These are phyloP conservation scores for Postia placenta DNA, from an alignment of 768 basidiomycete genomes.

Conservation along the genomic window DNA sequence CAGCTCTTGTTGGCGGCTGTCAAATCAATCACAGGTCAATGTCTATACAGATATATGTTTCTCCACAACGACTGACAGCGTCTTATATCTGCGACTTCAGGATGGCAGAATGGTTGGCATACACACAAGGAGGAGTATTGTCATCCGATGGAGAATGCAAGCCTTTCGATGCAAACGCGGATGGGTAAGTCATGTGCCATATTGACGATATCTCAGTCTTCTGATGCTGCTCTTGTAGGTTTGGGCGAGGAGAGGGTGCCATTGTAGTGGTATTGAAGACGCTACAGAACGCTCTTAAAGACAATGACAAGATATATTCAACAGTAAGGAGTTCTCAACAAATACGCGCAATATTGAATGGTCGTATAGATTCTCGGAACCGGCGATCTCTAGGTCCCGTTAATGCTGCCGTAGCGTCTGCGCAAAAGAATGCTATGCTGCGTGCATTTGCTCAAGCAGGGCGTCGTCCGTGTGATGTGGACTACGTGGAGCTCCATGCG, in stretches of 20 bases:
- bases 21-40: slow-evolving; percentile 35
- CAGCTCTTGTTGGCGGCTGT: slow-evolving; percentile 40
- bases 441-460: slow-evolving; percentile 29
- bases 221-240: slow-evolving; percentile 20
- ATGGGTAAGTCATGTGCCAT: slow-evolving; percentile 28
- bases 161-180: slow-evolving; percentile 36
- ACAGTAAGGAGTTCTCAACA: slow-evolving; percentile 22
- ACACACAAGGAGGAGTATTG: slow-evolving; percentile 33
- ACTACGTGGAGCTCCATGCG: slow-evolving; percentile 45
- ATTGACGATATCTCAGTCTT: neutral
- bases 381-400: slow-evolving; percentile 28
- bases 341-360: no score
- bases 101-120: slow-evolving; percentile 31
- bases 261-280: slow-evolving; percentile 35
- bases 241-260: slow-evolving; percentile 34
- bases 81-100: slow-evolving; percentile 20
- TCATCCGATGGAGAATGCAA: slow-evolving; percentile 38
- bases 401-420: slow-evolving; percentile 31
- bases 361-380: slow-evolving; percentile 33
- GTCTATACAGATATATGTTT: neutral
- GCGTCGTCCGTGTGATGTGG: slow-evolving; percentile 32
- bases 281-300: slow-evolving; percentile 30
- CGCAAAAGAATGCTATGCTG: slow-evolving; percentile 34
- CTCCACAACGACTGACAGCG: no score
- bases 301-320: slow-evolving; percentile 38